phyloP scores from a whole-genome alignment of 1,284 basidiomycete genomes.

The Boletus smithii region DNA sequence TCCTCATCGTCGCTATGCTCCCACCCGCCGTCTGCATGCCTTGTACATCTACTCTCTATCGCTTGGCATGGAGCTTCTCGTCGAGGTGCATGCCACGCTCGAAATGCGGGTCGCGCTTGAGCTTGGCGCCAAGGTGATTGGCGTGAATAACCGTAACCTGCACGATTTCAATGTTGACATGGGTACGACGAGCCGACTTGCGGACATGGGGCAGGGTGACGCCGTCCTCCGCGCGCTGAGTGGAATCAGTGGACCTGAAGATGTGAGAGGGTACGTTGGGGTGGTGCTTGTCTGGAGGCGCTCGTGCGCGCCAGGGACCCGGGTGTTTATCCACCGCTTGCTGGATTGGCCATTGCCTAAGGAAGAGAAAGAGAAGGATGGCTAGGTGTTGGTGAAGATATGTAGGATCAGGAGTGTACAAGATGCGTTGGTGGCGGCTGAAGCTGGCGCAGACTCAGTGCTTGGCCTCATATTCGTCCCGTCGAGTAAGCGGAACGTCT shows the following conservation, averaged over 20 bases:
- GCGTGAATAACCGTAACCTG: conserved; percentile 97
- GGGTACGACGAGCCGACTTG: conserved; percentile 89
- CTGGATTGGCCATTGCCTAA: conserved; percentile 52
- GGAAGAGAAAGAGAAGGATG: conserved; percentile 24
- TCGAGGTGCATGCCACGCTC: conserved; percentile 94
- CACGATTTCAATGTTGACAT: conserved; percentile 98
- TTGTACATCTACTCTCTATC: conserved; percentile 80
- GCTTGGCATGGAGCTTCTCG: conserved; percentile 95
- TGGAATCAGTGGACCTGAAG: conserved; percentile 78
- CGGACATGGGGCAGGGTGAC: conserved; percentile 71
- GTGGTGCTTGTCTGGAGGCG: conserved; percentile 93
- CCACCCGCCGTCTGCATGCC: conserved; percentile 65
- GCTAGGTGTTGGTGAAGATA: conserved; percentile 82
- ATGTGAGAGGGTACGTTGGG: conserved; percentile 83
- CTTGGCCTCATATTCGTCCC: conserved; percentile 85
- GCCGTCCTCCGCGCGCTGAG: conserved; percentile 89
- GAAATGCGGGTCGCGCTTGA: conserved; percentile 88
- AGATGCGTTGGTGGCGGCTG: conserved; percentile 73
- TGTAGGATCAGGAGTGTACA: conserved; percentile 79
- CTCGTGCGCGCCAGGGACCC: conserved; percentile 93
- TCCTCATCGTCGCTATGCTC: conserved; percentile 98
- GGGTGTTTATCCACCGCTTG: conserved; percentile 81
- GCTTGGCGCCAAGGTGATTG: conserved; percentile 90
- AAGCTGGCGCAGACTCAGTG: conserved; percentile 87
- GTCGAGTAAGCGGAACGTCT: conserved; percentile 66